Conservation (phyloP, 2,329 filamentous ascomycete genomes). For the Didymella glomerata region DNA sequence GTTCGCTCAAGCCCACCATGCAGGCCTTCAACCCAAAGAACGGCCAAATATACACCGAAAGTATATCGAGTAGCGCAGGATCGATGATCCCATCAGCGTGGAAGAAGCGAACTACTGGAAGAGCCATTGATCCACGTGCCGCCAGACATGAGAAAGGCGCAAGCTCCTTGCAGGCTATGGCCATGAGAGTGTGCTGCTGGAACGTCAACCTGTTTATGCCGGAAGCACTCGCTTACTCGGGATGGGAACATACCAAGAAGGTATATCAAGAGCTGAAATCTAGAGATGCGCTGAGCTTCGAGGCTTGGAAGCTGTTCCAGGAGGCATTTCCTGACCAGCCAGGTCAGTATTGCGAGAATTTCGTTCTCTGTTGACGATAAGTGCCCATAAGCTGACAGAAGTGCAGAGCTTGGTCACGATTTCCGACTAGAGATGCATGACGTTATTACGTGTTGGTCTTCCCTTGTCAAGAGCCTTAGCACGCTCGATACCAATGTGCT, state of each 20-base stretch:
- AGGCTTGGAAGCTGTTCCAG: slow-evolving; percentile 8
- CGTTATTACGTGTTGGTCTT: background rate
- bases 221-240: slow-evolving; percentile 1
- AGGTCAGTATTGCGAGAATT: background rate
- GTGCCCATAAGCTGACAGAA: background rate
- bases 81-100: background rate
- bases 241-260: slow-evolving; percentile 2
- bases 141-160: background rate
- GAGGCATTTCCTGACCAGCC: slow-evolving; percentile 1
- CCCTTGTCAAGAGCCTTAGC: slow-evolving; percentile 3
- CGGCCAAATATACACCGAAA: slow-evolving; percentile 12
- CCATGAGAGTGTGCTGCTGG: slow-evolving; percentile 8
- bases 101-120: slow-evolving; percentile 1
- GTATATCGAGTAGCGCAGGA: background rate
- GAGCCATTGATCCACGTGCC: background rate
- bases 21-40: slow-evolving; percentile 7
- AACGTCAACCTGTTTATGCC: slow-evolving; percentile 3
- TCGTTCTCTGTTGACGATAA: background rate
- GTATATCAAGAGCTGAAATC: slow-evolving; percentile 5
- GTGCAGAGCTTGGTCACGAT: background rate
- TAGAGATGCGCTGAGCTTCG: slow-evolving; percentile 11
- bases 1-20: background rate
- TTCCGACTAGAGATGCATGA: background rate
- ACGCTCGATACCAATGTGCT: background rate
- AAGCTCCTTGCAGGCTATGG: slow-evolving; percentile 3